A percentile compares a stretch with the other conserved stretches of the same genome.
Conservation (phyloP, 345 rosid genomes). For the Lepidium didymum region DNA sequence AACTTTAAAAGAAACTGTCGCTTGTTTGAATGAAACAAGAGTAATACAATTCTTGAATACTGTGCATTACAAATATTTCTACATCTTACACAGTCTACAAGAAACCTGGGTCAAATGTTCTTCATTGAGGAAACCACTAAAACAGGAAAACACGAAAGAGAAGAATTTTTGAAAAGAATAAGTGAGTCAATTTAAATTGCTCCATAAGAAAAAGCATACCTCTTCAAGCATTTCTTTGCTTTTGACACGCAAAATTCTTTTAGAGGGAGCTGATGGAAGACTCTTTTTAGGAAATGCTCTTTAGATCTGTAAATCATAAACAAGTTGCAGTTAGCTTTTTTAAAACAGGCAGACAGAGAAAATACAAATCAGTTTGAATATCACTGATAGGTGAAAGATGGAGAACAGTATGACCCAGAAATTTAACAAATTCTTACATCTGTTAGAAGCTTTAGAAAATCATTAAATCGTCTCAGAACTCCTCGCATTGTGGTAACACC, state of each 20-base stretch:
- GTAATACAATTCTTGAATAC: neutral
- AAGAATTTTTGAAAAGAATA: neutral
- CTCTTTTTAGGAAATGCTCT: conserved; percentile 65
- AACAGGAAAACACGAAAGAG: neutral
- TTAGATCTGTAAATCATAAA: conserved; percentile 51
- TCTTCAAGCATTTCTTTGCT: conserved; percentile 84
- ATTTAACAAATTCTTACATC: conserved; percentile 47
- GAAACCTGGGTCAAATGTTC: neutral
- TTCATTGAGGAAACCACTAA: neutral
- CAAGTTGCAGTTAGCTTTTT: neutral
- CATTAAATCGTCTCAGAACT: conserved; percentile 86
- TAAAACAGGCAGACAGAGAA: too few species aligned
- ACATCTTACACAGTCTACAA: neutral
- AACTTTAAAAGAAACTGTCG: neutral
- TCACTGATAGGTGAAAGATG: neutral
- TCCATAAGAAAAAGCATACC: conserved; percentile 39
- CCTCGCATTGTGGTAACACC: conserved; percentile 63
- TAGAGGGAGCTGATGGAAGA: conserved; percentile 88
- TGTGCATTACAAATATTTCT: neutral
- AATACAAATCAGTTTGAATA: neutral
- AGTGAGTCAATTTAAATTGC: neutral
- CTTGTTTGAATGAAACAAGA: neutral
- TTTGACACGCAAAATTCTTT: conserved; percentile 81
- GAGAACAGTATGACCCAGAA: neutral
- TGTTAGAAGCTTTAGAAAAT: conserved; percentile 70